Conservation (phyloP, 2,329 filamentous ascomycete species). For the Bipolaris oryzae region DNA sequence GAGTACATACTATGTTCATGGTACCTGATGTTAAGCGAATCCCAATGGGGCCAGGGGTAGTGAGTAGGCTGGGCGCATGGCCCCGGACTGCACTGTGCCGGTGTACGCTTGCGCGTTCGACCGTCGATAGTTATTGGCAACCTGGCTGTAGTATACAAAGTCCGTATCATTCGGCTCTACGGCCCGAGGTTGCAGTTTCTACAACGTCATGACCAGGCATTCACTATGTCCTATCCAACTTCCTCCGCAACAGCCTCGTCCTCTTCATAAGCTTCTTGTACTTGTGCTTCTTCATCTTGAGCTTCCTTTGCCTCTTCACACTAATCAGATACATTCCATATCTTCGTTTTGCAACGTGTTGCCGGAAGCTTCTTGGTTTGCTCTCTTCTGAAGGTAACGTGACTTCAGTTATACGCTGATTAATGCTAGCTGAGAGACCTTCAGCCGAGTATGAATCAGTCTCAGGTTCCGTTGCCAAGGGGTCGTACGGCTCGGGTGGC, state of each 20-base stretch:
- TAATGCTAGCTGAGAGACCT: constrained; percentile 36
- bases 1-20: constrained; percentile 30
- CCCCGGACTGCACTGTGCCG: background rate
- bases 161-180: constrained; percentile 5
- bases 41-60: background rate
- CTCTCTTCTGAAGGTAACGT: constrained; percentile 20
- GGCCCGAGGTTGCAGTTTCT: constrained; percentile 20
- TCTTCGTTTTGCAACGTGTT: constrained; percentile 36
- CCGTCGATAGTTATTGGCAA: background rate
- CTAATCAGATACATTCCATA: constrained; percentile 78
- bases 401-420: constrained; percentile 42
- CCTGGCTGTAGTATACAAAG: background rate
- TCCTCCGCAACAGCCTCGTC: constrained; percentile 86
- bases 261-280: constrained; percentile 98
- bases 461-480: constrained; percentile 35
- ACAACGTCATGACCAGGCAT: constrained; percentile 23
- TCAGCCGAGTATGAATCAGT: constrained; percentile 20
- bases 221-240: constrained; percentile 62
- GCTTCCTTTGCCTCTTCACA: constrained; percentile 87
- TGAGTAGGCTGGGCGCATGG: constrained; percentile 1
- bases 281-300: constrained; percentile 99
- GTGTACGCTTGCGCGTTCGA: constrained; percentile 3
- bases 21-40: constrained; percentile 29
- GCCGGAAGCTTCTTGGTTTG: constrained; percentile 32
- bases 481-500: constrained; percentile 66